A percentile compares a stretch with the other conserved stretches of the same genome.
Conservation (phyloP, 371 early-diverging fungal species). For the Actinomucor elegans region DNA sequence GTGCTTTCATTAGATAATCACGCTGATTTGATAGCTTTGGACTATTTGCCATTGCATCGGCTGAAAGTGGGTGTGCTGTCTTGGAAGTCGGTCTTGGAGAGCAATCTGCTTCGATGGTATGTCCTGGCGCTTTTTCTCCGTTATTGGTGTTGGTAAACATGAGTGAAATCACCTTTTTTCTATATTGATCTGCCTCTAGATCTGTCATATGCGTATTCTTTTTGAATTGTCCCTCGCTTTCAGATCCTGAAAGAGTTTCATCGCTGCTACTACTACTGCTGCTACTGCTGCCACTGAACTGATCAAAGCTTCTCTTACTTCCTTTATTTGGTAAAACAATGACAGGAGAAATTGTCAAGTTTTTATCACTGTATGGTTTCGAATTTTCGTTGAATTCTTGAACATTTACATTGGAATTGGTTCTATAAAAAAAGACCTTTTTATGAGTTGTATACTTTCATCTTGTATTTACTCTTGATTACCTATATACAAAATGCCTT, state of each 20-base stretch:
- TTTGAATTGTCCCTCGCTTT: neutral
- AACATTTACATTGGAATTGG: constrained; percentile 42
- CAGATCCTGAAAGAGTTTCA: neutral
- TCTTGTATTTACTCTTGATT: neutral
- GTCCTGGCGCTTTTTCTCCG: constrained; percentile 24
- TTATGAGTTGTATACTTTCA: neutral
- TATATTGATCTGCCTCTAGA: constrained; percentile 28
- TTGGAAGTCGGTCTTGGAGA: constrained; percentile 19
- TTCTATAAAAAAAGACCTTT: constrained; percentile 27
- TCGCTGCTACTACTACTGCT: neutral
- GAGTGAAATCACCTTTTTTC: constrained; percentile 31
- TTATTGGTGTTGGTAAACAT: constrained; percentile 46
- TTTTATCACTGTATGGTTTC: constrained; percentile 57
- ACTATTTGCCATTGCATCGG: neutral
- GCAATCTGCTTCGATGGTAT: constrained; percentile 43
- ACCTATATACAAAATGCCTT: constrained; percentile 72
- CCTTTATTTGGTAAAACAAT: constrained; percentile 47
- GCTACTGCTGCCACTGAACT: neutral
- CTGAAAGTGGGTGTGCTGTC: constrained; percentile 16
- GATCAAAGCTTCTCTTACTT: constrained; percentile 13
- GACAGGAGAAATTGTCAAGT: constrained; percentile 65
- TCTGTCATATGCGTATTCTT: neutral
- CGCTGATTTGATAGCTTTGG: constrained; percentile 1
- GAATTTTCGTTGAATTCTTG: constrained; percentile 42
- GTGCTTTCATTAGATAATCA: constrained; percentile 19